Evolutionary conservation across 164 flowering plant species (phyloP).

Genomic region (Hamamelis virginiana): DNA sequence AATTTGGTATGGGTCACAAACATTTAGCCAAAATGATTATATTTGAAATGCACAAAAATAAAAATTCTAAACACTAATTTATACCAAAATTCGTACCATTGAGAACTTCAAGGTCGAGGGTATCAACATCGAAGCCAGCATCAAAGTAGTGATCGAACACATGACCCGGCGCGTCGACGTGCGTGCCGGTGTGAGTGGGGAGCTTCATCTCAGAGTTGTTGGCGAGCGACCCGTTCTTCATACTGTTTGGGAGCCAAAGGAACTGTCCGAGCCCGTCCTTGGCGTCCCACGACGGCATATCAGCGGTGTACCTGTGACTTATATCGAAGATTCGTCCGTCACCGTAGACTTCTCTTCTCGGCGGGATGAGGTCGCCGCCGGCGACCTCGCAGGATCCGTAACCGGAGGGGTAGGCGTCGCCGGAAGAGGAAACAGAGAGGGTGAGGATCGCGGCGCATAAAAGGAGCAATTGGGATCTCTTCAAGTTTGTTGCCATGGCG

Average conservation of each 20-base stretch:
- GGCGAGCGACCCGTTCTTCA: conserved; percentile 81
- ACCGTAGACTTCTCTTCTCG: conserved; percentile 56
- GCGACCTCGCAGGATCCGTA: conserved; percentile 20
- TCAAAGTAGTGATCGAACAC: conserved; percentile 74
- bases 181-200: conserved; percentile 84
- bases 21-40: no score
- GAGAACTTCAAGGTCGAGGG: conserved; percentile 76
- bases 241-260: conserved; percentile 60
- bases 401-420: conserved; percentile 30
- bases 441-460: background rate
- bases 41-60: no score
- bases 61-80: no score
- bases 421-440: background rate
- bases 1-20: no score
- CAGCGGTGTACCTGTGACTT: conserved; percentile 47
- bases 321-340: conserved; percentile 74
- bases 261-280: conserved; percentile 63
- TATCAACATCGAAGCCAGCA: conserved; percentile 86
- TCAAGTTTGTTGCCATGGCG: background rate
- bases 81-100: conserved; percentile 46
- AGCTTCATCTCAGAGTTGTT: conserved; percentile 77
- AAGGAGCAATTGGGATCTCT: conserved; percentile 2
- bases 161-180: conserved; percentile 91
- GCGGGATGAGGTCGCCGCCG: conserved; percentile 27
- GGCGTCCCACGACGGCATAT: conserved; percentile 57